Evolutionary conservation across 1,284 basidiomycete species (phyloP), one percentile per base, ranked within the genome.

Genomic region (Marasmius fiardii): DNA sequence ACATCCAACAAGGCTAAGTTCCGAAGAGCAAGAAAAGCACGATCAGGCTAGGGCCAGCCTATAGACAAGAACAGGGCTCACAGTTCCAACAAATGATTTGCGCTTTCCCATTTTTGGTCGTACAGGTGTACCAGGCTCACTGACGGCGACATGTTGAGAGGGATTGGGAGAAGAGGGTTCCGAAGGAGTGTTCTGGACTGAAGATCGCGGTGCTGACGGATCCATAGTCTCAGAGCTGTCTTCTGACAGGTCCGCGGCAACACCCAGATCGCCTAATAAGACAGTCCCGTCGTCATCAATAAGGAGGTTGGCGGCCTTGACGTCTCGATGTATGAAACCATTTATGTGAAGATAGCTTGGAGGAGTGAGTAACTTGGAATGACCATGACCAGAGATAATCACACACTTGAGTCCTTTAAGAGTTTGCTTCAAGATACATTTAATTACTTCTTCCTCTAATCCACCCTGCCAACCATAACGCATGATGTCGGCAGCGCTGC

Each of bases 1-100:
- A 92, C 93, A 95, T 95, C 91, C 92, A 95, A 66, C 90, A 93
- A 1, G 93, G 93, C 82, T 88, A 58, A 49, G 51, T n/a, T n/a
- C 21, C 33, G 53, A 24, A 50, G 47, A 51, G 16, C 52, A 49
- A 51, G 56, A 43, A n/a, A n/a, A n/a, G n/a, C n/a, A n/a, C n/a
- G 24, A 43, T 23, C 34, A 50, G 43, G 11, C 21, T 43, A 52
- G 53, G 55, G 45, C 52, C 43, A 24, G 39, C 35, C 16, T 7
- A 44, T 50, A 49, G 28, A 60, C 21, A 18, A 55, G 39, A 31
- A 58, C 48, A 53, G 39, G n/a, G 73, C 82, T 55, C 56, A 88
- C 86, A 28, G 93, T 95, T 50, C 93, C 93, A 18, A 95, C 93
- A 66, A 95, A 95, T 8, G 88, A 91, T 68, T 89, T 91, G 55